Conservation (phyloP, 2,329 filamentous ascomycete species). For the Aspergillus pseudoglaucus region DNA sequence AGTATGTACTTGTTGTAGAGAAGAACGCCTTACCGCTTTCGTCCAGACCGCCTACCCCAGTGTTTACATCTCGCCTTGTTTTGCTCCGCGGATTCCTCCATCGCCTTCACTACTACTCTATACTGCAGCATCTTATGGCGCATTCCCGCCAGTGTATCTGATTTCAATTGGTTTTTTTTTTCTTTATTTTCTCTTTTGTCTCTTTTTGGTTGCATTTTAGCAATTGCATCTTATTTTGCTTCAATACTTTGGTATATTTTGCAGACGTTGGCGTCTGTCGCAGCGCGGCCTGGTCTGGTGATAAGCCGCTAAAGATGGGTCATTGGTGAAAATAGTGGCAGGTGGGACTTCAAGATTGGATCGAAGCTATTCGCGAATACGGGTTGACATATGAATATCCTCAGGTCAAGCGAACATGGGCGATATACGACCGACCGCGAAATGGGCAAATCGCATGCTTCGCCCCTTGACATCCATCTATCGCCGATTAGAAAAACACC, state of each 20-base stretch:
- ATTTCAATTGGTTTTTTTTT: neutral
- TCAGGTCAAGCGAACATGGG: slow-evolving; percentile 21
- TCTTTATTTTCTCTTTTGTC: too few species aligned
- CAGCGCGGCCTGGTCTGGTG: neutral
- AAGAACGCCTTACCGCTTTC: slow-evolving; percentile 14
- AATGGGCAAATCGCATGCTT: slow-evolving; percentile 40
- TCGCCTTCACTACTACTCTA: neutral
- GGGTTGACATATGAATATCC: neutral
- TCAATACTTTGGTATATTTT: neutral
- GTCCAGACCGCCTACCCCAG: slow-evolving; percentile 9
- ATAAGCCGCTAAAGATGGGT: neutral
- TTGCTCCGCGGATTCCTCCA: slow-evolving; percentile 2
- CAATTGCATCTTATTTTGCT: neutral
- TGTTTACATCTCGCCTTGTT: slow-evolving; percentile 22
- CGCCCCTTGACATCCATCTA: slow-evolving; percentile 37
- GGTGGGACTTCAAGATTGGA: neutral
- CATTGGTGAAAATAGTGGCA: neutral
- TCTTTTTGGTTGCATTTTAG: slow-evolving; percentile 3
- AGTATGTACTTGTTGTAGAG: too few species aligned
- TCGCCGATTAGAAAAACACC: slow-evolving; percentile 35
- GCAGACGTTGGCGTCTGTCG: neutral
- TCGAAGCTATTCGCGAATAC: neutral
- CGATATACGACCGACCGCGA: slow-evolving; percentile 33
- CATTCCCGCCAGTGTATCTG: neutral
- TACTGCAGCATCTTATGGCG: slow-evolving; percentile 1